A percentile compares a stretch with the other conserved stretches of the same genome.
Evolutionary conservation across 352 stramenopile species (phyloP).

Genomic region (Globisporangium apiculatum): DNA sequence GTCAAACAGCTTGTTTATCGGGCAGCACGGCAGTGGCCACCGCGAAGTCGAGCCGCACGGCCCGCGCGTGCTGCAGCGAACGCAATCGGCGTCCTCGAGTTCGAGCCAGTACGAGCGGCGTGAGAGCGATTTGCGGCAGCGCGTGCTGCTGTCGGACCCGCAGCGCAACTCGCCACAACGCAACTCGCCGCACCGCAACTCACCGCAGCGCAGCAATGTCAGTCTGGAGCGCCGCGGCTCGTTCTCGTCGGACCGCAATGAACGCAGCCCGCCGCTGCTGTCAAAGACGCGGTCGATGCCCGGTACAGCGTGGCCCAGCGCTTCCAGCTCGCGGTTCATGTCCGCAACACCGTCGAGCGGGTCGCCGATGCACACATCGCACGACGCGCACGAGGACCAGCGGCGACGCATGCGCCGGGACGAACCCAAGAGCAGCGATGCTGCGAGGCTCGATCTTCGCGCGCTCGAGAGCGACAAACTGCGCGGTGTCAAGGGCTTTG

Average conservation of each 20-base stretch:
- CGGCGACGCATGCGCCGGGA: conserved; percentile 4
- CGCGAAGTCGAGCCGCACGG: background rate
- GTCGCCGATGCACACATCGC: conserved; percentile 10
- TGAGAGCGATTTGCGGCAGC: conserved; percentile 14
- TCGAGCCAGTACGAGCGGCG: conserved; percentile 12
- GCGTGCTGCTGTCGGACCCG: conserved; percentile 4
- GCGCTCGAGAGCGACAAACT: conserved; percentile 3
- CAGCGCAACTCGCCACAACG: conserved; percentile 2
- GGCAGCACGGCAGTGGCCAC: background rate
- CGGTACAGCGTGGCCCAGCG: conserved; percentile 1
- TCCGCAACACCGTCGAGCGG: background rate
- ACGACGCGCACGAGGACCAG: conserved; percentile 4
- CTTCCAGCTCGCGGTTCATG: conserved; percentile 2
- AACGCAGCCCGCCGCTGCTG: conserved; percentile 6
- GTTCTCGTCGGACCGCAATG: conserved; percentile 16
- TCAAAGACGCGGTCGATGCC: conserved; percentile 9
- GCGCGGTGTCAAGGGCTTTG: background rate
- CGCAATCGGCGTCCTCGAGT: conserved; percentile 7
- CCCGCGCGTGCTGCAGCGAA: conserved; percentile 7
- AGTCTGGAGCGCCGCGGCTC: conserved; percentile 45
- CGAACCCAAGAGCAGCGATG: background rate
- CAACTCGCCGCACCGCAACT: conserved; percentile 11
- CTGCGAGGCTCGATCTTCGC: conserved; percentile 1
- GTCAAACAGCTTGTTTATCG: conserved; percentile 5
- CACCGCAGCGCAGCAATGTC: conserved; percentile 15